phyloP scores from a whole-genome alignment of 164 flowering plant genomes.

The Berberis vulgaris region DNA sequence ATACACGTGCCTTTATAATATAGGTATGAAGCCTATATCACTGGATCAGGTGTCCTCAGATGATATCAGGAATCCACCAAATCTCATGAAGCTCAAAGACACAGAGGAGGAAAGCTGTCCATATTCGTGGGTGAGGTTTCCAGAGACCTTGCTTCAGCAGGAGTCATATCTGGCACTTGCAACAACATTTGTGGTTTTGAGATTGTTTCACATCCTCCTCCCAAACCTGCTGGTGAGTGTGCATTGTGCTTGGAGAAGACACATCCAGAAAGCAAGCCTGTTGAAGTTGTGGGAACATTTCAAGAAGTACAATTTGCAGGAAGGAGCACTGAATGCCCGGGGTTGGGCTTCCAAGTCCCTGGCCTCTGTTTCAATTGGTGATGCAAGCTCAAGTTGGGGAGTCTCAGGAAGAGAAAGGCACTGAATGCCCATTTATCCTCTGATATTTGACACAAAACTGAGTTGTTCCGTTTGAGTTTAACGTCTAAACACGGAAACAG shows the following conservation, averaged over 20 bases:
- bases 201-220: slow-evolving; percentile 44
- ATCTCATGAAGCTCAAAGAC: slow-evolving; percentile 28
- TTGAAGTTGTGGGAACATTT: slow-evolving; percentile 49
- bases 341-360: slow-evolving; percentile 94
- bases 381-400: slow-evolving; percentile 45
- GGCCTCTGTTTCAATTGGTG: slow-evolving; percentile 86
- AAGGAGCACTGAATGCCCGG: slow-evolving; percentile 63
- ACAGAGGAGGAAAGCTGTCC: slow-evolving; percentile 64
- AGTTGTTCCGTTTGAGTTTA: no score
- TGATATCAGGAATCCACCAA: slow-evolving; percentile 26
- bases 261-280: slow-evolving; percentile 28
- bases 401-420: background rate
- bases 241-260: slow-evolving; percentile 43
- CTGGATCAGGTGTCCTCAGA: slow-evolving; percentile 25
- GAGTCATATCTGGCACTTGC: slow-evolving; percentile 84
- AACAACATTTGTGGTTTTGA: slow-evolving; percentile 55
- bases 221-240: slow-evolving; percentile 36
- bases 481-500: no score
- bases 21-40: slow-evolving; percentile 44
- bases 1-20: background rate
- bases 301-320: slow-evolving; percentile 74
- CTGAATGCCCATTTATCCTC: background rate
- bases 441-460: no score
- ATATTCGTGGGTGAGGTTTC: slow-evolving; percentile 88
- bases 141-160: slow-evolving; percentile 67